Evolutionary conservation across 352 stramenopile genomes (phyloP).

Genomic region (Phytophthora kernoviae): DNA sequence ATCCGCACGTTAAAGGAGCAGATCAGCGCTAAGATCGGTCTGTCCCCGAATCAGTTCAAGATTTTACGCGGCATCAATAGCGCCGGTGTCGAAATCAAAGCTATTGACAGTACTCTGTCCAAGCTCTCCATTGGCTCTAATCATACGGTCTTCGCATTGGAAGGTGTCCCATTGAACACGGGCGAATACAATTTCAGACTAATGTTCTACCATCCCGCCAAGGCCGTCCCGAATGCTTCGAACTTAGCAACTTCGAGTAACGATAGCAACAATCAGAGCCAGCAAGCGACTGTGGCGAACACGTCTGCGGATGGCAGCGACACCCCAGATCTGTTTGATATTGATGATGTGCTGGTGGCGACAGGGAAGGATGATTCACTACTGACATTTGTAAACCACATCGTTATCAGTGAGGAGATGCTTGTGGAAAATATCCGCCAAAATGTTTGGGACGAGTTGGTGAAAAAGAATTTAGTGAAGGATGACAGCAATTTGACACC

Average conservation of each 20-base stretch:
- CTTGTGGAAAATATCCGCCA: slow-evolving; percentile 70
- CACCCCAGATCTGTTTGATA: slow-evolving; percentile 48
- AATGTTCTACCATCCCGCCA: slow-evolving; percentile 52
- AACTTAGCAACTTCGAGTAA: background rate
- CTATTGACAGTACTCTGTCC: slow-evolving; percentile 73
- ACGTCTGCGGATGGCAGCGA: slow-evolving; percentile 5
- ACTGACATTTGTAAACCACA: slow-evolving; percentile 58
- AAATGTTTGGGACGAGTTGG: slow-evolving; percentile 48
- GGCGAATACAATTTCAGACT: slow-evolving; percentile 84
- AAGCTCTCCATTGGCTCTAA: slow-evolving; percentile 79
- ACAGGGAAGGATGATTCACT: slow-evolving; percentile 58
- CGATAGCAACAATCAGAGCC: slow-evolving; percentile 21
- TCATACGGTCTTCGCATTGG: slow-evolving; percentile 66
- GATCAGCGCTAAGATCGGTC: slow-evolving; percentile 52
- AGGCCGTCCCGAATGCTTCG: slow-evolving; percentile 2
- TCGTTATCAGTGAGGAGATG: slow-evolving; percentile 83
- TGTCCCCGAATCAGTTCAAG: slow-evolving; percentile 71
- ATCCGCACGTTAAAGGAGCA: slow-evolving; percentile 60
- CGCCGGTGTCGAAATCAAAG: slow-evolving; percentile 81
- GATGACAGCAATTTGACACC: slow-evolving; percentile 32
- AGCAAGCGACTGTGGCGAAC: slow-evolving; percentile 26
- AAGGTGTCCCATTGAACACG: slow-evolving; percentile 65
- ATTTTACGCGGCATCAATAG: slow-evolving; percentile 73
- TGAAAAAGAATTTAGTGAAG: slow-evolving; percentile 48
- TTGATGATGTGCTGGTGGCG: slow-evolving; percentile 64